Evolutionary conservation across 1,284 basidiomycete genomes (phyloP).

Genomic region (Porogramme epimiltina): DNA sequence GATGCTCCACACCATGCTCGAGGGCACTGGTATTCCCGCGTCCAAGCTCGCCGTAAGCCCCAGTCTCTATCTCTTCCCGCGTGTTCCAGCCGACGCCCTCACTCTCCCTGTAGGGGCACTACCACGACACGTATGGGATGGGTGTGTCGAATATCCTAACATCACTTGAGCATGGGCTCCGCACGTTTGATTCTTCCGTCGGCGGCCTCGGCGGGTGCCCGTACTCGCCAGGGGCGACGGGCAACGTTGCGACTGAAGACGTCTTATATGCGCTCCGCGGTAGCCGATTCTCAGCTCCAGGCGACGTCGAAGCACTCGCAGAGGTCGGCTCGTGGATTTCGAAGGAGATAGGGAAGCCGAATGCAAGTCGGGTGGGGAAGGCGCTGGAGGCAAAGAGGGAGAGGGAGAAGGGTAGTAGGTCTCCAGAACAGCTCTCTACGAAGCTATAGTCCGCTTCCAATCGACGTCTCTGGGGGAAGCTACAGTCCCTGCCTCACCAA

Average conservation of each 20-base stretch:
- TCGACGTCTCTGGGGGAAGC: too few relatives aligned
- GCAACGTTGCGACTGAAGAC: conserved; percentile 93
- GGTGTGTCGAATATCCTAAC: conserved; percentile 74
- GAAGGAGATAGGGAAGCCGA: conserved; percentile 63
- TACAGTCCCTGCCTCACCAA: too few relatives aligned
- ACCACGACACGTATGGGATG: conserved; percentile 92
- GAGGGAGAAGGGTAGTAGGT: conserved; percentile 27
- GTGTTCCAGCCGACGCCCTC: not conserved
- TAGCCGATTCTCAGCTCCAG: conserved; percentile 69
- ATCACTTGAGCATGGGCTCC: conserved; percentile 65
- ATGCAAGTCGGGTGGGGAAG: conserved; percentile 79
- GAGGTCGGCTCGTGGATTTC: conserved; percentile 85
- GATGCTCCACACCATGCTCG: conserved; percentile 74
- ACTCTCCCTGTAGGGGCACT: conserved; percentile 26
- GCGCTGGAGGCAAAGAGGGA: conserved; percentile 66
- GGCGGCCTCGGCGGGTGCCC: conserved; percentile 94
- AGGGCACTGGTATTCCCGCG: conserved; percentile 51
- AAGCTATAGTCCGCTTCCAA: too few relatives aligned
- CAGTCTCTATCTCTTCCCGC: conserved; percentile 10
- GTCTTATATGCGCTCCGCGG: conserved; percentile 83
- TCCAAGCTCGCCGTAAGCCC: conserved; percentile 67
- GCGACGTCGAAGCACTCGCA: conserved; percentile 63
- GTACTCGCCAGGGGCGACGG: conserved; percentile 93
- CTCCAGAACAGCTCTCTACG: conserved; percentile 14
- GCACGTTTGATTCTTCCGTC: conserved; percentile 75